phyloP scores from a whole-genome alignment of 2,329 filamentous ascomycete genomes.

The Pseudocercospora macadamiae region DNA sequence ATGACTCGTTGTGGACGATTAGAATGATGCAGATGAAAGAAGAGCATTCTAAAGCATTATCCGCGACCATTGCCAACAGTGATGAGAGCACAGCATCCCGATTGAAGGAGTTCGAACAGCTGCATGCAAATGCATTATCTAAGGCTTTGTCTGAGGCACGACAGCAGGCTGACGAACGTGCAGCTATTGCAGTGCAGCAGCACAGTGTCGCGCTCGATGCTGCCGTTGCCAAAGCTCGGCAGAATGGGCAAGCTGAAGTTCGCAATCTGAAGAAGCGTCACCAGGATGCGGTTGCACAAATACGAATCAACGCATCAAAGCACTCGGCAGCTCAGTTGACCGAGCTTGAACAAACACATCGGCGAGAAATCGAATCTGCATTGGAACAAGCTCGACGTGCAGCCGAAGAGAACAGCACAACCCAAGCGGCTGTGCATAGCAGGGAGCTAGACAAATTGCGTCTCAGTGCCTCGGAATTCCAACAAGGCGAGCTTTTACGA shows the following conservation, averaged over 20 bases:
- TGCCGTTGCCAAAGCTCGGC: constrained; percentile 26
- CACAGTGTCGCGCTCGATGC: constrained; percentile 27
- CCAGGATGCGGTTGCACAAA: constrained; percentile 29
- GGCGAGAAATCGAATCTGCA: constrained; percentile 23
- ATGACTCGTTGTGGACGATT: constrained; percentile 26
- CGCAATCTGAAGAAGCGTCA: constrained; percentile 31
- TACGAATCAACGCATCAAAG: constrained; percentile 27
- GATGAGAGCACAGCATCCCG: constrained; percentile 20
- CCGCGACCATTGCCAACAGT: constrained; percentile 19
- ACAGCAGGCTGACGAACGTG: constrained; percentile 22
- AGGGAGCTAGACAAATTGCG: constrained; percentile 11
- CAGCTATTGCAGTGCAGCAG: constrained; percentile 17
- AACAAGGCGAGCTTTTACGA: constrained; percentile 20
- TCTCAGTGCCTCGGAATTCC: constrained; percentile 14
- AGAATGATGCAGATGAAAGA: constrained; percentile 26
- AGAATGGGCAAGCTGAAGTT: constrained; percentile 27
- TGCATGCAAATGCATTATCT: constrained; percentile 18
- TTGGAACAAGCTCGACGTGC: constrained; percentile 17
- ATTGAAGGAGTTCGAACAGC: constrained; percentile 16
- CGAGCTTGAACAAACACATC: constrained; percentile 28
- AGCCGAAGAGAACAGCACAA: constrained; percentile 14
- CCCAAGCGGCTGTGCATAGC: constrained; percentile 16
- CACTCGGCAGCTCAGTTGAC: constrained; percentile 22
- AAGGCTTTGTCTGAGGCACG: constrained; percentile 21
- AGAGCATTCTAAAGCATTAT: constrained; percentile 25